These are phyloP conservation scores for Quercus gilva DNA, from an alignment of 306 rosid species.

Conservation along the genomic window DNA sequence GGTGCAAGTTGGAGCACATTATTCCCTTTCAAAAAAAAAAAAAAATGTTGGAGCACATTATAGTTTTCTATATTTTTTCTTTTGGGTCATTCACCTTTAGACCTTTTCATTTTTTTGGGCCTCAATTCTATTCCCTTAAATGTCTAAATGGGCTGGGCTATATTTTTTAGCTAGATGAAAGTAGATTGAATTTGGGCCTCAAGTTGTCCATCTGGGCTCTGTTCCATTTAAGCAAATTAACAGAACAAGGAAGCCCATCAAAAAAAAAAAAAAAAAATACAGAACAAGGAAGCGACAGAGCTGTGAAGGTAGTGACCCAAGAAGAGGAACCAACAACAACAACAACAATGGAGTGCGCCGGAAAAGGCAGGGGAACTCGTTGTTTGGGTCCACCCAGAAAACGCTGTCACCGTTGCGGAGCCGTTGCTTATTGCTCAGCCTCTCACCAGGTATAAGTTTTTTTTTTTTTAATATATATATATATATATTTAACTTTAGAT, in stretches of 20 bases:
- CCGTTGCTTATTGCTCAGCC: conserved; percentile 79
- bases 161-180: not conserved
- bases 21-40: too few relatives aligned
- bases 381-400: conserved; percentile 60
- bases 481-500: not conserved
- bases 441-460: conserved; percentile 58
- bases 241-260: too few relatives aligned
- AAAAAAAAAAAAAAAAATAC: too few relatives aligned
- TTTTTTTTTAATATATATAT: too few relatives aligned
- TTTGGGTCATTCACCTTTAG: too few relatives aligned
- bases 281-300: too few relatives aligned
- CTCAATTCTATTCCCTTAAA: not conserved
- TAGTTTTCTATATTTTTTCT: too few relatives aligned
- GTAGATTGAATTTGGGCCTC: not conserved
- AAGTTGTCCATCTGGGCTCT: too few relatives aligned
- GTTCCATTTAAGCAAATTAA: too few relatives aligned
- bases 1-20: too few relatives aligned
- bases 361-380: conserved; percentile 59
- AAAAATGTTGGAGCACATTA: too few relatives aligned
- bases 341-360: conserved; percentile 74
- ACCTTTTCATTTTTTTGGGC: not conserved
- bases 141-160: not conserved
- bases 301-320: not conserved
- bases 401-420: conserved; percentile 72
- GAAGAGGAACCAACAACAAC: not conserved